Percentiles rank a stretch among this genome's conserved stretches.
phyloP scores from a whole-genome alignment of 1,139 yeast genomes.

The Kodamaea suecica region DNA sequence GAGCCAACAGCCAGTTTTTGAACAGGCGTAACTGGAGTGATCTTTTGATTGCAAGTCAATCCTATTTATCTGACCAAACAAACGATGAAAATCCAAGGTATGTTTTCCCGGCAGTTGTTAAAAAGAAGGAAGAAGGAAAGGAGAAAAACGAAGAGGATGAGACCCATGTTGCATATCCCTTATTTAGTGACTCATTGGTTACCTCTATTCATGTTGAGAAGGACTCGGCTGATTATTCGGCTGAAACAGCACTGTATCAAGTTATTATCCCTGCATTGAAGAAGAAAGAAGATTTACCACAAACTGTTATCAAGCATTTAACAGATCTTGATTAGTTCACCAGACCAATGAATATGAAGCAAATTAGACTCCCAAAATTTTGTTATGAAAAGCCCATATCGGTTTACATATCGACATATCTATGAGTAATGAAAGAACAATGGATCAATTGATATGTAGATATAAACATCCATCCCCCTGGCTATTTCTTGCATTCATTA shows the following conservation, averaged over 20 bases:
- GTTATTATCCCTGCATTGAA: constrained; percentile 63
- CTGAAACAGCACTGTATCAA: constrained; percentile 64
- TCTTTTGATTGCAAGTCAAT: constrained; percentile 38
- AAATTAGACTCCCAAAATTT: neutral
- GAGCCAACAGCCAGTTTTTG: constrained; percentile 60
- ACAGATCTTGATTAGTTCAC: constrained; percentile 1
- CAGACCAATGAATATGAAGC: neutral
- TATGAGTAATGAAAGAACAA: no score
- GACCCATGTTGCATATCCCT: constrained; percentile 44
- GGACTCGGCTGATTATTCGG: constrained; percentile 48
- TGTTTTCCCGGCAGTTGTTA: constrained; percentile 7
- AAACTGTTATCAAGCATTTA: constrained; percentile 36
- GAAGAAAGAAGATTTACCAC: constrained; percentile 32
- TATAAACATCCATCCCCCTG: no score
- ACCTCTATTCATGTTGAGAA: constrained; percentile 73
- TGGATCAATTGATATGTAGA: no score
- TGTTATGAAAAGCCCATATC: neutral
- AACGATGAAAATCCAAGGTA: constrained; percentile 1
- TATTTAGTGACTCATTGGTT: constrained; percentile 56
- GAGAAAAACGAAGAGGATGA: constrained; percentile 5
- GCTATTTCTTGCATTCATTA: no score
- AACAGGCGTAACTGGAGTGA: constrained; percentile 79
- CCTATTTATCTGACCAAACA: constrained; percentile 13
- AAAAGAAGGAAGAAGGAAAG: constrained; percentile 4
- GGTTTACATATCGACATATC: no score